These are phyloP conservation scores for Oligophagozyma castellii DNA, from an alignment of 1,139 yeast genomes.

Conservation along the genomic window DNA sequence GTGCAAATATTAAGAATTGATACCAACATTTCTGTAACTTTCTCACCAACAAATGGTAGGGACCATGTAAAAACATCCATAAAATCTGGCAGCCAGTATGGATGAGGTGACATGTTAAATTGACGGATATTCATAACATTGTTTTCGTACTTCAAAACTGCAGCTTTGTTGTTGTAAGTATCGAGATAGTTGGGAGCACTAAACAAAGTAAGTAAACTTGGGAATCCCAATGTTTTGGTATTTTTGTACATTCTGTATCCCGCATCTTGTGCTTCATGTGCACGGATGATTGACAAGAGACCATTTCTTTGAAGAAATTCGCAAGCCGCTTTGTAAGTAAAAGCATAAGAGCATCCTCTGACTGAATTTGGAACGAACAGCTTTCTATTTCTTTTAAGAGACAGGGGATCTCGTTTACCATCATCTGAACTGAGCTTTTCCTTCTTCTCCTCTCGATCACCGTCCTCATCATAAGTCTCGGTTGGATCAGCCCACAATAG, in stretches of 20 bases:
- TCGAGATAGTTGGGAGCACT: conserved; percentile 95
- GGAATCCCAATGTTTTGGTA: conserved; percentile 82
- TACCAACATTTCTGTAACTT: conserved; percentile 85
- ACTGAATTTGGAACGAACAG: conserved; percentile 57
- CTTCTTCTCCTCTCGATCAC: conserved; percentile 27
- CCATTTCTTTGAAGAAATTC: conserved; percentile 70
- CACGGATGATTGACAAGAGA: conserved; percentile 72
- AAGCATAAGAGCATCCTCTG: conserved; percentile 89
- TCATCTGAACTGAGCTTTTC: conserved; percentile 2
- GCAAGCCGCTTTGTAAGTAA: conserved; percentile 74
- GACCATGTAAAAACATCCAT: conserved; percentile 99
- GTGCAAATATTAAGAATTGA: conserved; percentile 87
- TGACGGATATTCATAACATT: conserved; percentile 93
- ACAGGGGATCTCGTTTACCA: background rate
- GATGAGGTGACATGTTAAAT: conserved; percentile 87
- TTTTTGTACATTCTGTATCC: conserved; percentile 92
- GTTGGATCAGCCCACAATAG: conserved; percentile 93
- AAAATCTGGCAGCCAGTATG: conserved; percentile 93
- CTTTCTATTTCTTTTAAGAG: conserved; percentile 9
- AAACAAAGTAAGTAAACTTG: conserved; percentile 80
- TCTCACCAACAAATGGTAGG: conserved; percentile 94
- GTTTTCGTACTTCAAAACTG: conserved; percentile 79
- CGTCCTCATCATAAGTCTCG: conserved; percentile 72
- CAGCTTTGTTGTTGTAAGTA: conserved; percentile 89
- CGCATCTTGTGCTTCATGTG: conserved; percentile 97